phyloP scores from a whole-genome alignment of 176 grass and related monocot species.

The Metroxylon sagu region DNA sequence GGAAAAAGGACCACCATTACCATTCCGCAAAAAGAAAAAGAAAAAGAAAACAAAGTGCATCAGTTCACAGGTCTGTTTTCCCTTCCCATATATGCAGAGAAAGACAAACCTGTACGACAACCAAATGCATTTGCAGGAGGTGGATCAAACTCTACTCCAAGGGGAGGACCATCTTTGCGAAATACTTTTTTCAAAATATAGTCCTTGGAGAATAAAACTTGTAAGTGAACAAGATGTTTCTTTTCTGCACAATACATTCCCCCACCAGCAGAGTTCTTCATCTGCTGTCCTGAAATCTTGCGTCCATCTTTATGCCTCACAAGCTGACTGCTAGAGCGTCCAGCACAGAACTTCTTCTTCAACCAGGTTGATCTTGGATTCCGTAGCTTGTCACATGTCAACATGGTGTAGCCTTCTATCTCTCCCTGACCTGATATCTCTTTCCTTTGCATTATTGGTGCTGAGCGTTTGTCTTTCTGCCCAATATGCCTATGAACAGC shows the following conservation, averaged over 20 bases:
- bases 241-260: conserved; percentile 15
- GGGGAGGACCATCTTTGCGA: conserved; percentile 79
- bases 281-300: not conserved
- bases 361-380: no score
- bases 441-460: not conserved
- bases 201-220: conserved; percentile 67
- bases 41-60: no score
- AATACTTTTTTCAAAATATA: conserved; percentile 75
- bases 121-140: conserved; percentile 24
- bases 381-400: not conserved
- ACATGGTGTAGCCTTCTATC: not conserved
- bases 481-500: no score
- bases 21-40: no score
- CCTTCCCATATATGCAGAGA: not conserved
- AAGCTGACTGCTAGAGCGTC: not conserved
- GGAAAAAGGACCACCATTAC: no score
- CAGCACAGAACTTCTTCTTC: no score
- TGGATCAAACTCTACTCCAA: conserved; percentile 59
- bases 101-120: conserved; percentile 36
- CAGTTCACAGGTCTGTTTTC: no score
- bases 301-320: conserved; percentile 3
- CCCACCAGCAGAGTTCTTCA: conserved; percentile 4
- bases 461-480: no score
- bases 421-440: not conserved
- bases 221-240: conserved; percentile 31